These are phyloP conservation scores for Solanum paucissectum DNA, from an alignment of 257 asterid genomes.

Conservation along the genomic window DNA sequence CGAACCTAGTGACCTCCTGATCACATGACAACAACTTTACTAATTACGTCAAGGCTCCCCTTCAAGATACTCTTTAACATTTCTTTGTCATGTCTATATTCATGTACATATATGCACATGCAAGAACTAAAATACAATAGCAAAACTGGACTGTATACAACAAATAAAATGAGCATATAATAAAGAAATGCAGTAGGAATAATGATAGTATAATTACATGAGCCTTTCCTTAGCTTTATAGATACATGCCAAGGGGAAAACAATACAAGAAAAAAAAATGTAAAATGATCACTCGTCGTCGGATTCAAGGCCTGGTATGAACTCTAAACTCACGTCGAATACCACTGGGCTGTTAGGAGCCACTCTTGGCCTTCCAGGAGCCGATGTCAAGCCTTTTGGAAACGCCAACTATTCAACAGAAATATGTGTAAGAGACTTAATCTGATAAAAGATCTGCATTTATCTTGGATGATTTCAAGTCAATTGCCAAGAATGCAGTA, in stretches of 20 bases:
- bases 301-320: slow-evolving; percentile 76
- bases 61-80: background rate
- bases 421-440: background rate
- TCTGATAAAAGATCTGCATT: background rate
- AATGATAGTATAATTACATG: background rate
- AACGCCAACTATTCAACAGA: slow-evolving; percentile 61
- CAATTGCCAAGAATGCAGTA: background rate
- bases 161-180: background rate
- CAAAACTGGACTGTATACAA: background rate
- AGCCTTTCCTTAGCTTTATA: background rate
- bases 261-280: background rate
- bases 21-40: background rate
- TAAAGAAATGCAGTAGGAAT: background rate
- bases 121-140: background rate
- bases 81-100: background rate
- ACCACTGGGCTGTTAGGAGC: slow-evolving; percentile 78
- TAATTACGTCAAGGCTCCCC: background rate
- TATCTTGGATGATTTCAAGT: background rate
- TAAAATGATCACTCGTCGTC: slow-evolving; percentile 33
- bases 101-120: background rate
- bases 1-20: background rate
- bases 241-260: background rate
- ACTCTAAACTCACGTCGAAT: slow-evolving; percentile 86
- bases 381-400: slow-evolving; percentile 84
- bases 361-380: slow-evolving; percentile 97